A percentile compares a stretch with the other conserved stretches of the same genome.
These are phyloP conservation scores for Staphylotrichum longicolle DNA, from an alignment of 495 filamentous ascomycete species.

Conservation along the genomic window DNA sequence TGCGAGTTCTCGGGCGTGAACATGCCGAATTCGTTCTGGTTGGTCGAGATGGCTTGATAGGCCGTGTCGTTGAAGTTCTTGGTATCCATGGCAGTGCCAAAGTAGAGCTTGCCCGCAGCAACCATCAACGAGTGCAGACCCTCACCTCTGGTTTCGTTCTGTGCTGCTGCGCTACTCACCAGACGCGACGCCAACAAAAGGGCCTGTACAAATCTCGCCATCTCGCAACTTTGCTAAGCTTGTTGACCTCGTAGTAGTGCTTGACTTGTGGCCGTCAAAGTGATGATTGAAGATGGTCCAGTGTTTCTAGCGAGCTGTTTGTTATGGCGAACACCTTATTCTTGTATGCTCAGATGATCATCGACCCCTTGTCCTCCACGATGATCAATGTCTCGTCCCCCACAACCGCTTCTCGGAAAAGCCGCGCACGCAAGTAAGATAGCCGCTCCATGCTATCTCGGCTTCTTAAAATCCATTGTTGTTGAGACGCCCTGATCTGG, in stretches of 20 bases:
- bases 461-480: too few relatives aligned
- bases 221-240: not conserved
- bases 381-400: not conserved
- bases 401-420: not conserved
- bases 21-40: constrained; percentile 56
- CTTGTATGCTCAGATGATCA: not conserved
- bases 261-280: too few relatives aligned
- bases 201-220: not conserved
- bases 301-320: not conserved
- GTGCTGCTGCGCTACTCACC: constrained; percentile 9
- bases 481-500: not conserved
- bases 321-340: not conserved
- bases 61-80: constrained; percentile 43
- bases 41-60: constrained; percentile 47
- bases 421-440: not conserved
- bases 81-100: constrained; percentile 34
- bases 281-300: too few relatives aligned
- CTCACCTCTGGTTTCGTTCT: constrained; percentile 3
- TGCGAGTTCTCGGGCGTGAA: constrained; percentile 58
- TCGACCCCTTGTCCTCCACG: not conserved
- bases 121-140: constrained; percentile 31
- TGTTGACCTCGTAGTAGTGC: not conserved
- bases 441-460: not conserved
- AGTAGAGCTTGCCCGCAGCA: constrained; percentile 32
- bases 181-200: constrained; percentile 4